Percentiles rank a stretch among this genome's conserved stretches.
phyloP scores from a whole-genome alignment of 208 protist genomes.

The Leishmania turanica region DNA sequence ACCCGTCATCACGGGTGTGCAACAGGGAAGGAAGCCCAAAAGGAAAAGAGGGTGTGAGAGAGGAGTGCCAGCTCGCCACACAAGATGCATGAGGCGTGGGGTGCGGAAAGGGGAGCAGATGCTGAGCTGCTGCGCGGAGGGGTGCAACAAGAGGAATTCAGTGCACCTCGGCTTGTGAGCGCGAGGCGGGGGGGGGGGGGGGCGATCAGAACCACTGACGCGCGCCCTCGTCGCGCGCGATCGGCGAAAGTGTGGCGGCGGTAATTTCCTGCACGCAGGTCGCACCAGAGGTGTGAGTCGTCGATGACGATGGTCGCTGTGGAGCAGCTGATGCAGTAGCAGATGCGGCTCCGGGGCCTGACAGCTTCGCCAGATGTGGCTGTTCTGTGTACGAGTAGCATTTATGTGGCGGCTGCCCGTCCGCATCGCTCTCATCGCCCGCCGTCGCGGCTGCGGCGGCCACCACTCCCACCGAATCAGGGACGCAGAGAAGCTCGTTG shows the following conservation, averaged over 20 bases:
- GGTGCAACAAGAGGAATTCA: neutral
- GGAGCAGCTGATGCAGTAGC: neutral
- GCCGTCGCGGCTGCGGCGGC: neutral
- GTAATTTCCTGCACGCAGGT: neutral
- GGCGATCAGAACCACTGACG: neutral
- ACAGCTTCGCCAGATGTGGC: neutral
- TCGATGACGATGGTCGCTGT: neutral
- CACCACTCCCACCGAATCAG: neutral
- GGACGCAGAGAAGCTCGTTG: conserved; percentile 53
- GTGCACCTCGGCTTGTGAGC: neutral
- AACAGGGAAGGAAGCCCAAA: neutral
- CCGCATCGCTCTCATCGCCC: neutral
- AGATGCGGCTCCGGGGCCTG: neutral
- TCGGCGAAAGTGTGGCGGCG: neutral
- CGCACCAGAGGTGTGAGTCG: neutral
- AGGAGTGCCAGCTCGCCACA: neutral
- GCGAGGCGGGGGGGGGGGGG: neutral
- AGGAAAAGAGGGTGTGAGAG: neutral
- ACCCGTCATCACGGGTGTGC: too few relatives aligned
- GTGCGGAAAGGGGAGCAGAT: neutral
- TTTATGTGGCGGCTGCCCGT: neutral
- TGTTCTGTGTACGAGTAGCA: neutral
- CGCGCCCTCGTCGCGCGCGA: neutral
- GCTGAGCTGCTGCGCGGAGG: neutral
- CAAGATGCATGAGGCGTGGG: neutral